phyloP scores from a whole-genome alignment of 352 stramenopile genomes.

The Thraustotheca clavata region DNA sequence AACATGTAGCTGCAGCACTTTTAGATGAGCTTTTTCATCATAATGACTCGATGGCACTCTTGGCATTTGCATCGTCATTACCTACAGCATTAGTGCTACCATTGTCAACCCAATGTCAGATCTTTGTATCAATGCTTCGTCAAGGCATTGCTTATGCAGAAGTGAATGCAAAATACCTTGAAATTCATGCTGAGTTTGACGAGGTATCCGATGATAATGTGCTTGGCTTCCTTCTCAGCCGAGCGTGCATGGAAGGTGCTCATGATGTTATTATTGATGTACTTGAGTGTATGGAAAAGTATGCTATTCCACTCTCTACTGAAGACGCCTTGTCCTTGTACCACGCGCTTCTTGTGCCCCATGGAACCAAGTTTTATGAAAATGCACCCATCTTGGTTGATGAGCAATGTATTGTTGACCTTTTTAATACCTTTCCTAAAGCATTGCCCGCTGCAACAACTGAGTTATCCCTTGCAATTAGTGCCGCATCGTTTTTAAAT shows the following conservation, averaged over 20 bases:
- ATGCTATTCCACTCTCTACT: neutral
- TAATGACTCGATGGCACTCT: neutral
- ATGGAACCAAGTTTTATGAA: neutral
- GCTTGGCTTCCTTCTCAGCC: neutral
- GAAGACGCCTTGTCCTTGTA: neutral
- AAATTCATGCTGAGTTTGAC: neutral
- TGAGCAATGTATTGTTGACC: neutral
- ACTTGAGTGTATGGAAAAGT: neutral
- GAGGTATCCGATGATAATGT: neutral
- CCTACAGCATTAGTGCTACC: neutral
- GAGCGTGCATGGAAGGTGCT: neutral
- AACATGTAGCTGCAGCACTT: neutral
- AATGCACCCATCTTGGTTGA: neutral
- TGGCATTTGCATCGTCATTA: neutral
- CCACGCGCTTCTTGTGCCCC: neutral
- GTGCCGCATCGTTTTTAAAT: neutral
- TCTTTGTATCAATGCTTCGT: neutral
- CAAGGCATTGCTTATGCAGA: neutral
- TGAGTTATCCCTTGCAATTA: conserved; percentile 4
- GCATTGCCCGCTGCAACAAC: conserved; percentile 1
- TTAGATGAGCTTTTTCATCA: neutral
- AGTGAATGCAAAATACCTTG: neutral
- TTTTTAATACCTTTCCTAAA: neutral
- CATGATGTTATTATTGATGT: neutral
- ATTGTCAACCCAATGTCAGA: neutral